Conservation (phyloP, 768 basidiomycete species). For the Grammothele lineata region DNA sequence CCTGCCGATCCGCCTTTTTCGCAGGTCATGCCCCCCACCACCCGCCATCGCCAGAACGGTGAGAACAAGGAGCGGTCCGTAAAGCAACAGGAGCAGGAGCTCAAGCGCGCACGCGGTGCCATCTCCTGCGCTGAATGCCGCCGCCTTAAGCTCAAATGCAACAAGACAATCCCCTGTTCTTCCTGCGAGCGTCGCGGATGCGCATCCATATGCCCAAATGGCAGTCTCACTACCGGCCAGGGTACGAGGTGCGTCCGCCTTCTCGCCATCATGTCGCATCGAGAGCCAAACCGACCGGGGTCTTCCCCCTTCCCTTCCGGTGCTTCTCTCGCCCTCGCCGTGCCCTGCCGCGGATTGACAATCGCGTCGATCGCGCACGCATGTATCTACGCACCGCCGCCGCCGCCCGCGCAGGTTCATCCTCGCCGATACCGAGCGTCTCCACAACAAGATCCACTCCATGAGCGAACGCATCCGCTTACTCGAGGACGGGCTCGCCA, state of each 20-base stretch:
- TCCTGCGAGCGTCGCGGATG: slow-evolving; percentile 70
- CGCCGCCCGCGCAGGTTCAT: slow-evolving; percentile 45
- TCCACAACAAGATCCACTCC: slow-evolving; percentile 60
- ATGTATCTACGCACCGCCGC: too few relatives aligned
- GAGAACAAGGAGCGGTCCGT: slow-evolving; percentile 19
- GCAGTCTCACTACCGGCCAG: slow-evolving; percentile 71
- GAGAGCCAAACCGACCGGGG: too few relatives aligned
- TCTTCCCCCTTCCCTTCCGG: neutral
- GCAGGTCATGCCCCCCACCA: slow-evolving; percentile 22
- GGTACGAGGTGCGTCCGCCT: slow-evolving; percentile 56
- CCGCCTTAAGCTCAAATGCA: slow-evolving; percentile 42
- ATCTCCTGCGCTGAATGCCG: slow-evolving; percentile 76
- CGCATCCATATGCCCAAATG: slow-evolving; percentile 75
- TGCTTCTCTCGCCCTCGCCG: neutral
- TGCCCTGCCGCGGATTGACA: too few relatives aligned
- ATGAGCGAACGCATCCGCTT: slow-evolving; percentile 70
- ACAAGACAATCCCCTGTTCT: slow-evolving; percentile 58
- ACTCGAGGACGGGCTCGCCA: slow-evolving; percentile 62
- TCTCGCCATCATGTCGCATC: neutral
- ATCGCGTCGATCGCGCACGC: too few relatives aligned
- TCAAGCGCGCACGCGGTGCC: slow-evolving; percentile 69
- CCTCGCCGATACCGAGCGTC: slow-evolving; percentile 58
- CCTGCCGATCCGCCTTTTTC: too few relatives aligned
- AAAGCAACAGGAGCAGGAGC: slow-evolving; percentile 50
- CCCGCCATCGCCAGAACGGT: slow-evolving; percentile 17